Conservation (phyloP, 257 asterid species). For the Oldenlandia corymbosa region DNA sequence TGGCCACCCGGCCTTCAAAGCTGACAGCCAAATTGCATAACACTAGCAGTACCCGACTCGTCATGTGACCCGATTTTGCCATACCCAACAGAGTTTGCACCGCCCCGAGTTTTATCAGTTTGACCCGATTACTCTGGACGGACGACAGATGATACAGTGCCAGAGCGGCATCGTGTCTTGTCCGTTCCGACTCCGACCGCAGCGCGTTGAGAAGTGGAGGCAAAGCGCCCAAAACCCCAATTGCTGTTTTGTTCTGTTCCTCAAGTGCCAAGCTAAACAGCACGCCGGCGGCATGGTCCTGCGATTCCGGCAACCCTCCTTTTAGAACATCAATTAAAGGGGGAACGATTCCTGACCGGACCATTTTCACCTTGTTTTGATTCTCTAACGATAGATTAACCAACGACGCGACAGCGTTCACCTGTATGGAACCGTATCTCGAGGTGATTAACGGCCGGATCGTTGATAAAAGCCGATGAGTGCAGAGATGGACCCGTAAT, state of each 20-base stretch:
- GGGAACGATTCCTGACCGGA: conserved; percentile 84
- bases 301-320: conserved; percentile 62
- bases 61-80: conserved; percentile 63
- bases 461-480: conserved; percentile 52
- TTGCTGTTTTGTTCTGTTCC: conserved; percentile 77
- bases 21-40: conserved; percentile 67
- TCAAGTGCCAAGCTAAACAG: conserved; percentile 85
- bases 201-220: conserved; percentile 76
- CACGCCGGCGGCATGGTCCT: conserved; percentile 94
- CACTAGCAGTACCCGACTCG: conserved; percentile 52
- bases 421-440: conserved; percentile 55
- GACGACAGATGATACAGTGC: conserved; percentile 77
- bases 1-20: conserved; percentile 69
- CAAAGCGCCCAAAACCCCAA: conserved; percentile 88
- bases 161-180: conserved; percentile 76
- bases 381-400: conserved; percentile 81
- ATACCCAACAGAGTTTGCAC: conserved; percentile 55
- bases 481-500: conserved; percentile 56
- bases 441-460: conserved; percentile 49
- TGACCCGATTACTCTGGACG: conserved; percentile 77
- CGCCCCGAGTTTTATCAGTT: conserved; percentile 72
- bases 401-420: conserved; percentile 70
- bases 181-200: conserved; percentile 71
- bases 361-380: conserved; percentile 77
- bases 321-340: conserved; percentile 62